Evolutionary conservation across 352 stramenopile genomes (phyloP).

Genomic region (Phytophthora megakarya): DNA sequence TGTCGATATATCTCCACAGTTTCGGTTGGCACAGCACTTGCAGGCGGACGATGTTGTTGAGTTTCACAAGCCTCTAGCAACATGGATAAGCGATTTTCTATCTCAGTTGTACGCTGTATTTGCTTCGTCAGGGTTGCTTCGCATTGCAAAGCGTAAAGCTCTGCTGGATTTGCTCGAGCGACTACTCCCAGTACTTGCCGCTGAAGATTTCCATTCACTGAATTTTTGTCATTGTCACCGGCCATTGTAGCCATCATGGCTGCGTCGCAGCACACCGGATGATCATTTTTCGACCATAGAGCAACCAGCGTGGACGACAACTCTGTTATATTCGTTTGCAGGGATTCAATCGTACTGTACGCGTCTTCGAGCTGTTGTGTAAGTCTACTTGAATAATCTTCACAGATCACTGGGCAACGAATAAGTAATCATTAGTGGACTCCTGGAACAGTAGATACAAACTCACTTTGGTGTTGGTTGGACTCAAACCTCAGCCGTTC

Average conservation of each 20-base stretch:
- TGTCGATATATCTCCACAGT: constrained; percentile 42
- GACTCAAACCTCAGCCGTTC: constrained; percentile 17
- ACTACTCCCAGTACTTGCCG: constrained; percentile 36
- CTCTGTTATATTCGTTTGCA: constrained; percentile 15
- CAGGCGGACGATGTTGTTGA: not conserved
- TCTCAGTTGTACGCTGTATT: constrained; percentile 21
- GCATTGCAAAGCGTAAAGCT: constrained; percentile 47
- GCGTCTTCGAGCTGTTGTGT: constrained; percentile 6
- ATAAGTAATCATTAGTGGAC: constrained; percentile 2
- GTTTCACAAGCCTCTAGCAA: constrained; percentile 43
- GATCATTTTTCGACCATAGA: not conserved
- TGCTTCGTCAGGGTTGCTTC: constrained; percentile 45
- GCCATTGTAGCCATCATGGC: constrained; percentile 11
- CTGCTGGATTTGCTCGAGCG: constrained; percentile 41
- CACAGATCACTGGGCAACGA: constrained; percentile 15
- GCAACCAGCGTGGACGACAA: constrained; percentile 6
- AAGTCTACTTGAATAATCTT: constrained; percentile 25
- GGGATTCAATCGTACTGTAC: not conserved
- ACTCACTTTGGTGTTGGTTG: constrained; percentile 30
- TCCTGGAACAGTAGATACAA: not conserved
- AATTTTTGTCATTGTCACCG: not conserved
- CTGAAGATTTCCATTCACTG: constrained; percentile 14
- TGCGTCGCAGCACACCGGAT: not conserved
- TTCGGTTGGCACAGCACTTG: constrained; percentile 5
- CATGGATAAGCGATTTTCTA: constrained; percentile 47